Conservation (phyloP, 768 basidiomycete genomes). For the Dentipellis fragilis region DNA sequence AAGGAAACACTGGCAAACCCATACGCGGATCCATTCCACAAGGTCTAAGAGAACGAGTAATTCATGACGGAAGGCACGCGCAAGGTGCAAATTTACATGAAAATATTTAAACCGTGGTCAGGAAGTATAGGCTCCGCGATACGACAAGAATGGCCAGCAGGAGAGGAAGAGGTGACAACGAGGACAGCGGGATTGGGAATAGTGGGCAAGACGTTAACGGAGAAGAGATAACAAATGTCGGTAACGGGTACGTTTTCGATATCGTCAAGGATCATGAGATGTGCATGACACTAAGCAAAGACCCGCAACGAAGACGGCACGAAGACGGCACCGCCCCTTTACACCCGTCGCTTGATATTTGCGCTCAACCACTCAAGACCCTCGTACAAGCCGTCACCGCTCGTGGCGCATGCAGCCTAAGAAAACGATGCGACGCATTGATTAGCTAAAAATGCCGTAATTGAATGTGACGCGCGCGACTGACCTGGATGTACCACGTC, state of each 20-base stretch:
- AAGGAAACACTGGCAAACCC: not conserved
- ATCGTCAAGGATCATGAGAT: conserved; percentile 52
- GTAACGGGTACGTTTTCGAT: conserved; percentile 13
- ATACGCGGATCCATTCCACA: not conserved
- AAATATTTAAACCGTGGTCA: conserved; percentile 4
- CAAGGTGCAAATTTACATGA: conserved; percentile 6
- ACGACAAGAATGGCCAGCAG: conserved; percentile 10
- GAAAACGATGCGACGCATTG: conserved; percentile 3
- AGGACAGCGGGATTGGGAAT: conserved; percentile 3
- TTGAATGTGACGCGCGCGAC: conserved; percentile 18
- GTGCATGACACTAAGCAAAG: conserved; percentile 41
- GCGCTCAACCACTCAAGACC: conserved; percentile 94
- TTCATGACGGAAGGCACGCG: conserved; percentile 4
- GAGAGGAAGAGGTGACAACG: not conserved
- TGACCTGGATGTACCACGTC: conserved; percentile 94
- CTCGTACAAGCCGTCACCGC: conserved; percentile 97
- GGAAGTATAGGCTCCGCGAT: conserved; percentile 12
- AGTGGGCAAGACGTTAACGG: conserved; percentile 14
- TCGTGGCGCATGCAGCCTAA: conserved; percentile 95
- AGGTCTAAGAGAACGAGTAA: conserved; percentile 8
- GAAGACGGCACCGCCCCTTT: conserved; percentile 24
- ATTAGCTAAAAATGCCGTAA: conserved; percentile 8
- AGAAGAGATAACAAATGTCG: conserved; percentile 18
- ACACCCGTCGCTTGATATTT: conserved; percentile 81
- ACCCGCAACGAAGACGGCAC: conserved; percentile 28